Percentiles rank a stretch among this genome's conserved stretches.
Evolutionary conservation across 495 filamentous ascomycete species (phyloP).

Genomic region (Podospora comata): DNA sequence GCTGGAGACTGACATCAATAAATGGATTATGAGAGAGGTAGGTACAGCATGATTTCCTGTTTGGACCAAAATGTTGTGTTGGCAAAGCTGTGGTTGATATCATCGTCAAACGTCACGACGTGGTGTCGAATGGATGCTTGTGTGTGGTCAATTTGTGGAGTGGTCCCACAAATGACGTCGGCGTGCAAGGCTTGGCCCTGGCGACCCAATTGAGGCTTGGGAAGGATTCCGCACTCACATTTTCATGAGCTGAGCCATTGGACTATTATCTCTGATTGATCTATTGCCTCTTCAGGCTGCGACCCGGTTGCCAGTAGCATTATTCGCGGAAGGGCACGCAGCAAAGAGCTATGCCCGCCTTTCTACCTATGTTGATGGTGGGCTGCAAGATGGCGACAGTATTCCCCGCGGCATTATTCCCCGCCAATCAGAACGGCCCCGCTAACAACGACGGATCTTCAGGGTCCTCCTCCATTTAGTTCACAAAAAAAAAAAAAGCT

Average conservation of each 20-base stretch:
- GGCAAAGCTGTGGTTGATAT: constrained; percentile 9
- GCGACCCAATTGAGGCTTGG: neutral
- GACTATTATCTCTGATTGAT: neutral
- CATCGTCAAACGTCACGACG: constrained; percentile 17
- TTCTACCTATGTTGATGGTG: neutral
- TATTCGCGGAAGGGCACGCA: neutral
- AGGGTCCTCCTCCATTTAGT: constrained; percentile 20
- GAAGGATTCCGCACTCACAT: neutral
- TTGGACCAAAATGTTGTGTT: neutral
- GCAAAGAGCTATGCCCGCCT: neutral
- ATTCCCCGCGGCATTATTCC: constrained; percentile 8
- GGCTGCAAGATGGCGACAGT: constrained; percentile 8
- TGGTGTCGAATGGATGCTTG: neutral
- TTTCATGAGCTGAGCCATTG: neutral
- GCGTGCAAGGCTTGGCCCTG: constrained; percentile 3
- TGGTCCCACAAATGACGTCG: constrained; percentile 22
- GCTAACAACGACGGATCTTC: constrained; percentile 23
- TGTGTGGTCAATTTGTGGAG: constrained; percentile 2
- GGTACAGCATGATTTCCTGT: neutral
- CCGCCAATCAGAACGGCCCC: neutral
- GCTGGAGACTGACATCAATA: neutral
- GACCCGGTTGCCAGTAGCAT: neutral
- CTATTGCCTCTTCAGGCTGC: neutral
- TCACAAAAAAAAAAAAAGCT: neutral
- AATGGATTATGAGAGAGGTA: neutral